Evolutionary conservation across 306 rosid species (phyloP).

Genomic region (Astragalus glycyphyllos): DNA sequence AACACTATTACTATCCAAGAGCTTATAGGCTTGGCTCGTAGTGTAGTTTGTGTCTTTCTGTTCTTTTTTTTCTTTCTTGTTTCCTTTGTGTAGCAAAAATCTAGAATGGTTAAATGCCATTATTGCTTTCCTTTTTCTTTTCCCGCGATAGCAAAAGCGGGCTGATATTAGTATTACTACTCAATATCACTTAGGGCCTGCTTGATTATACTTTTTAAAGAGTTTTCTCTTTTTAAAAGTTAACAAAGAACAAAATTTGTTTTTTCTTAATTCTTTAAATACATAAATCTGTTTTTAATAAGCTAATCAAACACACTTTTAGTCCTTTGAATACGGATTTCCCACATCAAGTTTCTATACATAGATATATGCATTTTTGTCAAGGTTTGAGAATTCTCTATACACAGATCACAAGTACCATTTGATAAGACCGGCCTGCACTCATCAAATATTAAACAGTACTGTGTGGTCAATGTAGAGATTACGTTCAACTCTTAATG

Average conservation of each 20-base stretch:
- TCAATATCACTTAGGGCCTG: not conserved
- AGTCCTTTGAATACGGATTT: conserved; percentile 18
- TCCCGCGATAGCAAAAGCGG: not conserved
- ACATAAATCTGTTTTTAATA: too few relatives aligned
- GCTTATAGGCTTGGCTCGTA: not conserved
- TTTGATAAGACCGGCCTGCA: not conserved
- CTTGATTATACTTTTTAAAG: too few relatives aligned
- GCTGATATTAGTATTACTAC: not conserved
- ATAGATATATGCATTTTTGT: not conserved
- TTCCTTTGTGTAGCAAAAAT: not conserved
- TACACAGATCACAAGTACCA: not conserved
- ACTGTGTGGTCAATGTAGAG: not conserved
- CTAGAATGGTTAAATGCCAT: not conserved
- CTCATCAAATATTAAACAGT: not conserved
- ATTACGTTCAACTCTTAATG: not conserved
- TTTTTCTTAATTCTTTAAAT: too few relatives aligned
- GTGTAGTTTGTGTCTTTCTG: not conserved
- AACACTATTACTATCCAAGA: too few relatives aligned
- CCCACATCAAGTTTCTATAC: not conserved
- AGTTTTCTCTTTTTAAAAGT: too few relatives aligned
- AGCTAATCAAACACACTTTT: not conserved
- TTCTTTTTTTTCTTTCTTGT: too few relatives aligned
- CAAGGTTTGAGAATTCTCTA: not conserved
- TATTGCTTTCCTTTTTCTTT: not conserved
- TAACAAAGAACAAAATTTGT: too few relatives aligned